Conservation (phyloP, 1,284 basidiomycete genomes). For the Agroathelia rolfsii region DNA sequence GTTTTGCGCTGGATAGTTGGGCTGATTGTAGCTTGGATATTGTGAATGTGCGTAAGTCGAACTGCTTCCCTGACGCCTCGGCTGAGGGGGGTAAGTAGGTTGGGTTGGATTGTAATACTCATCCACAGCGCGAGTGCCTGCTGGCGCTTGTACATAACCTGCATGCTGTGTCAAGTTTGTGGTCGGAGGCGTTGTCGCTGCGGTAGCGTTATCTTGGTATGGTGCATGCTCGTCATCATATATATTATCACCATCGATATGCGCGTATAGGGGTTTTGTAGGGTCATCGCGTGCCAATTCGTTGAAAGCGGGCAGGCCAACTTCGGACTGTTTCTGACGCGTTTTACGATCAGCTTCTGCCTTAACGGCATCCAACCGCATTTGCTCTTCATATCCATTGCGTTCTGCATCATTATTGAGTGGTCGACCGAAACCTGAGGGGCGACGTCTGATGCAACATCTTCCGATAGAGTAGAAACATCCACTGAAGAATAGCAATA, state of each 20-base stretch:
- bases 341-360: slow-evolving; percentile 75
- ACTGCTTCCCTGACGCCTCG: slow-evolving; percentile 32
- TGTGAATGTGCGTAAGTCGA: slow-evolving; percentile 27
- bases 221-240: slow-evolving; percentile 27
- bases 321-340: slow-evolving; percentile 48
- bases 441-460: slow-evolving; percentile 60
- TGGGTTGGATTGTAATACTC: slow-evolving; percentile 49
- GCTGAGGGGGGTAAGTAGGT: slow-evolving; percentile 27
- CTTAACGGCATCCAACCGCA: slow-evolving; percentile 75
- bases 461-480: slow-evolving; percentile 77
- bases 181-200: too few species aligned
- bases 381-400: slow-evolving; percentile 40
- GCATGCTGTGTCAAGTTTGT: too few species aligned
- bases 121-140: slow-evolving; percentile 61
- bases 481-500: slow-evolving; percentile 75
- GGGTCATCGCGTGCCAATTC: slow-evolving; percentile 53
- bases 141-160: slow-evolving; percentile 54
- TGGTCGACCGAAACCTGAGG: slow-evolving; percentile 27
- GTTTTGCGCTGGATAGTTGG: too few species aligned
- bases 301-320: slow-evolving; percentile 65
- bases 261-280: slow-evolving; percentile 51
- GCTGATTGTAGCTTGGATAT: too few species aligned
- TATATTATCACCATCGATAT: slow-evolving; percentile 46
- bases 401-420: slow-evolving; percentile 18
- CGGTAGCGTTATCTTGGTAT: slow-evolving; percentile 23